phyloP scores from a whole-genome alignment of 495 filamentous ascomycete species.

The Trypethelium eluteriae region DNA sequence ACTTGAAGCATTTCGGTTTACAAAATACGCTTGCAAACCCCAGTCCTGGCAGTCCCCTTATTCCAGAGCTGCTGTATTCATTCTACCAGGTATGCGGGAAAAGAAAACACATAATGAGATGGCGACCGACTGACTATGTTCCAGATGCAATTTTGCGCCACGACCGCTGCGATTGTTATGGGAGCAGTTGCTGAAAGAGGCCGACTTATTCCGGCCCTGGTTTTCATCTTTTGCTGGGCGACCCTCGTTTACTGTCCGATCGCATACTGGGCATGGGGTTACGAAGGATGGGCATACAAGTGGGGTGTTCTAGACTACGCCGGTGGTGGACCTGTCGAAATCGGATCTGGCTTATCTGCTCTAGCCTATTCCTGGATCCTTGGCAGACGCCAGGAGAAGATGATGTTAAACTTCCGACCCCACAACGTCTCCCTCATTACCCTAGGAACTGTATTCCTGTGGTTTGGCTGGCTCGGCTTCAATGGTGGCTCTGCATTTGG shows the following conservation, averaged over 20 bases:
- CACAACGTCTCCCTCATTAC: slow-evolving; percentile 98
- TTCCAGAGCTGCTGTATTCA: slow-evolving; percentile 56
- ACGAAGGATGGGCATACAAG: slow-evolving; percentile 84
- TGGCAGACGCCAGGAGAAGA: slow-evolving; percentile 94
- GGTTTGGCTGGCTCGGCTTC: slow-evolving; percentile 99
- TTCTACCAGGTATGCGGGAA: slow-evolving; percentile 55
- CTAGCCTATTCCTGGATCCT: slow-evolving; percentile 93
- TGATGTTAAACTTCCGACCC: slow-evolving; percentile 84
- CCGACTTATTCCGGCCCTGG: slow-evolving; percentile 87
- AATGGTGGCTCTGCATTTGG: slow-evolving; percentile 97
- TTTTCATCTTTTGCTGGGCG: slow-evolving; percentile 93
- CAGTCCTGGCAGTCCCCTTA: slow-evolving; percentile 54
- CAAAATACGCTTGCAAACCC: slow-evolving; percentile 57
- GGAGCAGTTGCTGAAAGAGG: slow-evolving; percentile 91
- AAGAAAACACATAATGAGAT: neutral
- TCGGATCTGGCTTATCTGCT: slow-evolving; percentile 85
- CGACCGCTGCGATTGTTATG: slow-evolving; percentile 87
- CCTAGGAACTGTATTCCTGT: slow-evolving; percentile 88
- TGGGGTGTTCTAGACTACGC: slow-evolving; percentile 96
- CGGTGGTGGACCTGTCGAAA: slow-evolving; percentile 95
- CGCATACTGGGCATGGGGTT: slow-evolving; percentile 92
- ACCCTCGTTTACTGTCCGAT: slow-evolving; percentile 96
- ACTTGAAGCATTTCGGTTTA: slow-evolving; percentile 57
- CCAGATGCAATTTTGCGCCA: slow-evolving; percentile 92
- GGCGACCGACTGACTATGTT: neutral